phyloP scores from a whole-genome alignment of 2,329 filamentous ascomycete genomes.

The Lecanicillium sp. region DNA sequence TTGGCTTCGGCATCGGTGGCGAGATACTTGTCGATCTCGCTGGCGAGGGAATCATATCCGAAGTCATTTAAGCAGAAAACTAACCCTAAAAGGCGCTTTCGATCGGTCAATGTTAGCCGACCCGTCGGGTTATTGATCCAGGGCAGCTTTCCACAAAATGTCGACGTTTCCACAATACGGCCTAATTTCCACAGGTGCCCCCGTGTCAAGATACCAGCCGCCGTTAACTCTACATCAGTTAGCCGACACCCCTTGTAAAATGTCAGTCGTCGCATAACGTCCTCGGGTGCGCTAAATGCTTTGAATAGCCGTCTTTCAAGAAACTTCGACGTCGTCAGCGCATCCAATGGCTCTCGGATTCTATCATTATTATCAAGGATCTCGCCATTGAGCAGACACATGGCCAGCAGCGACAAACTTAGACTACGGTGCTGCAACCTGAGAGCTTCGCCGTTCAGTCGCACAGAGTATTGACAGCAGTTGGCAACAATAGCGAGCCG shows the following conservation, averaged over 20 bases:
- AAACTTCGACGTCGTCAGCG: conserved; percentile 7
- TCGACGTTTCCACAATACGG: conserved; percentile 10
- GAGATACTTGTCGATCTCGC: conserved; percentile 9
- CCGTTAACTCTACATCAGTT: conserved; percentile 11
- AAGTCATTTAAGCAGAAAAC: background rate
- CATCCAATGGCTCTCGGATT: background rate
- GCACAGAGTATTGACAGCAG: conserved; percentile 21
- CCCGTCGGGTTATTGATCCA: conserved; percentile 7
- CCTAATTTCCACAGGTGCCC: conserved; percentile 19
- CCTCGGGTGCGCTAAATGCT: conserved; percentile 11
- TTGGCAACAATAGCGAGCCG: conserved; percentile 22
- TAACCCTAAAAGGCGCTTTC: conserved; percentile 11
- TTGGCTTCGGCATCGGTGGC: too few relatives aligned
- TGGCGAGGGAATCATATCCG: conserved; percentile 1
- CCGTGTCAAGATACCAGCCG: conserved; percentile 12
- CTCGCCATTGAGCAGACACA: conserved; percentile 24
- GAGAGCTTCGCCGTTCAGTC: conserved; percentile 15
- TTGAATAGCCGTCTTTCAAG: conserved; percentile 13
- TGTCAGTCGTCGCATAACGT: conserved; percentile 10
- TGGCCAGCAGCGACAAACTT: conserved; percentile 18
- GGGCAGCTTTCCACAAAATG: conserved; percentile 9
- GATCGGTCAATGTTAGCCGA: conserved; percentile 11
- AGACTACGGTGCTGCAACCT: conserved; percentile 12
- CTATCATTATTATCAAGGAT: conserved; percentile 24
- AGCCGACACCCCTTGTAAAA: conserved; percentile 20